Base-by-base conservation (phyloP, 148 eudicot species). In the Diospyros lotus region DNA sequence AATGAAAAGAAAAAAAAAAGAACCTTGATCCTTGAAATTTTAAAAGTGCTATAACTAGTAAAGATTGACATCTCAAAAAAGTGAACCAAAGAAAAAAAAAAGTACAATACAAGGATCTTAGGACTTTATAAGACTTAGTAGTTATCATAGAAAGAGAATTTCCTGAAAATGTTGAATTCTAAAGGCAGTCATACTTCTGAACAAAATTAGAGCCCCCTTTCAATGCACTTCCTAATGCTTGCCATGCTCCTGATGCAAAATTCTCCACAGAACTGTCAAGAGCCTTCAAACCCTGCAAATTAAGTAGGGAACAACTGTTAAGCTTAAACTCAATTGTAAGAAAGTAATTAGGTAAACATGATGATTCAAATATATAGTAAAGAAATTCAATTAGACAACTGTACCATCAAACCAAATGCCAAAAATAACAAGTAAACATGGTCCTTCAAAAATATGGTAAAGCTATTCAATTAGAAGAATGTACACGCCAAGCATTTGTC, bases 201-300 rank as follows among this genome's bases (percentile, higher is more conserved):
- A 91, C 89, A 28, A 94, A 80, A 68, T 71, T 77, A 13, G 97
- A 90, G 78, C 98, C 88, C 74, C 92, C 98, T 86, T 79, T 92
- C 75, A 73, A 87, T 75, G 97, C 98, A 89, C 79, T 92, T 80
- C 98, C 98, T 40, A 95, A 75, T 71, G 98, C 98, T 74, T 95
- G 88, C 98, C 98, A 95, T 66, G 98, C 97, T 79, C 97, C 98
- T 58, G 96, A 89, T 59, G 98, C 93, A 74, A 95, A 80, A 74
- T 84, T 90, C 80, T 92, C 98, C 64, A 95, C 94, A 8, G 93
- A 92, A 68, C 66, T 79, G 77, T 95, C 97, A 68, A 95, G 52
- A 69, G 75, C 96, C 82, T 92, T 94, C 83, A 95, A 76, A 72
- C 98, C 96, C 98, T 95, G 89, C 77, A 82, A 63, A 76, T 41